Percentiles rank a stretch among this genome's conserved stretches.
Conservation (phyloP, 306 rosid genomes). For the Glycine tomentella region DNA sequence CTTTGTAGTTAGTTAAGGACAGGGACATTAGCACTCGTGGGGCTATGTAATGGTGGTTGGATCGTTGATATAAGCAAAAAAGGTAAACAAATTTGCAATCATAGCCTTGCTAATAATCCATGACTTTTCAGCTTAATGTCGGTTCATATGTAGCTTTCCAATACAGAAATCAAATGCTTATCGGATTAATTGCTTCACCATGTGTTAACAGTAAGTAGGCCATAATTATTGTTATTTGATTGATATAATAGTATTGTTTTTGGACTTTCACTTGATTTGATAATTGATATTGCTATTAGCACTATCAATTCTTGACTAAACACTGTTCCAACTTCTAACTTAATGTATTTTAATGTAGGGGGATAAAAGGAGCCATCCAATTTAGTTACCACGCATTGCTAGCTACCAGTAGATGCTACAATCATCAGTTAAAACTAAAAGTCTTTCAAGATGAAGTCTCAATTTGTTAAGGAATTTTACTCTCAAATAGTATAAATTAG, state of each 20-base stretch:
- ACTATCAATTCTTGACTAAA: neutral
- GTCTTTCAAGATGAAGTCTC: conserved; percentile 18
- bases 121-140: conserved; percentile 49
- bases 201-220: conserved; percentile 34
- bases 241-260: neutral
- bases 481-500: neutral
- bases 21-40: conserved; percentile 36
- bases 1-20: conserved; percentile 23
- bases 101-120: conserved; percentile 43
- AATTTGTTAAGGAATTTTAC: conserved; percentile 16
- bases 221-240: conserved; percentile 39
- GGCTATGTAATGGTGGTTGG: conserved; percentile 47
- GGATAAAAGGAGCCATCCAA: too few relatives aligned
- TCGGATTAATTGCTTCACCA: conserved; percentile 42
- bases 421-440: conserved; percentile 18
- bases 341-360: too few relatives aligned
- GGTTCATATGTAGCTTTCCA: conserved; percentile 45
- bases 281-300: conserved; percentile 16
- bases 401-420: conserved; percentile 11
- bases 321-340: neutral
- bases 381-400: too few relatives aligned
- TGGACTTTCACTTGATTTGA: neutral
- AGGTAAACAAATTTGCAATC: conserved; percentile 33
- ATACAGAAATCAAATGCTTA: conserved; percentile 40
- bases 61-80: conserved; percentile 14